Percentiles rank a stretch among this genome's conserved stretches.
These are phyloP conservation scores for Cercospora sesami DNA, from an alignment of 2,329 filamentous ascomycete genomes.

Conservation along the genomic window DNA sequence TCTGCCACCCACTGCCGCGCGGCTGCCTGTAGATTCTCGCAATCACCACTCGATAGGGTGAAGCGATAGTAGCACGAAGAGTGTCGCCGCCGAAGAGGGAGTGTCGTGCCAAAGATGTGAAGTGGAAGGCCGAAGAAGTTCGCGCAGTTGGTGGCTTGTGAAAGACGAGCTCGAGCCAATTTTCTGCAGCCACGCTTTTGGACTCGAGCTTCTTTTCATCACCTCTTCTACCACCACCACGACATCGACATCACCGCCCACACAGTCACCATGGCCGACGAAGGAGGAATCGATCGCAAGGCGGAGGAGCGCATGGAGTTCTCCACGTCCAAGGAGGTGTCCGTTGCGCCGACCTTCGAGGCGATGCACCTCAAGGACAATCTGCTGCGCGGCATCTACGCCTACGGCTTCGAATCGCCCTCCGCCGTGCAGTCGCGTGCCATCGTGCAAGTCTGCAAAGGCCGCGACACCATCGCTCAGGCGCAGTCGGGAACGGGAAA, in stretches of 20 bases:
- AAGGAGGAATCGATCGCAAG: constrained; percentile 75
- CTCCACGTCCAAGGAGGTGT: constrained; percentile 95
- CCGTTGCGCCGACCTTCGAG: constrained; percentile 80
- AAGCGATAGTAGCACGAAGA: neutral
- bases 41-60: neutral
- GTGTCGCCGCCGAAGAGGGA: neutral
- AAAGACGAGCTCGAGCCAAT: constrained; percentile 7
- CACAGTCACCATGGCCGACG: constrained; percentile 73
- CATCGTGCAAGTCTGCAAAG: constrained; percentile 98
- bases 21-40: neutral
- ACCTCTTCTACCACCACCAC: constrained; percentile 7
- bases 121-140: neutral
- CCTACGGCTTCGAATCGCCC: constrained; percentile 97
- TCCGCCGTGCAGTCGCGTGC: constrained; percentile 97
- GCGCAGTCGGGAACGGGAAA: constrained; percentile 99
- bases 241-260: constrained; percentile 9
- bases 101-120: neutral
- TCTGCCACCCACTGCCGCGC: neutral
- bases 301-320: constrained; percentile 98
- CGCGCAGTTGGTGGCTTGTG: neutral
- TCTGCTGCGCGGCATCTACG: constrained; percentile 93
- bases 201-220: neutral
- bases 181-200: constrained; percentile 6
- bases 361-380: constrained; percentile 98
- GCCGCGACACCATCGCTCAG: constrained; percentile 96